Conservation (phyloP, 306 rosid genomes). For the Benincasa hispida region DNA sequence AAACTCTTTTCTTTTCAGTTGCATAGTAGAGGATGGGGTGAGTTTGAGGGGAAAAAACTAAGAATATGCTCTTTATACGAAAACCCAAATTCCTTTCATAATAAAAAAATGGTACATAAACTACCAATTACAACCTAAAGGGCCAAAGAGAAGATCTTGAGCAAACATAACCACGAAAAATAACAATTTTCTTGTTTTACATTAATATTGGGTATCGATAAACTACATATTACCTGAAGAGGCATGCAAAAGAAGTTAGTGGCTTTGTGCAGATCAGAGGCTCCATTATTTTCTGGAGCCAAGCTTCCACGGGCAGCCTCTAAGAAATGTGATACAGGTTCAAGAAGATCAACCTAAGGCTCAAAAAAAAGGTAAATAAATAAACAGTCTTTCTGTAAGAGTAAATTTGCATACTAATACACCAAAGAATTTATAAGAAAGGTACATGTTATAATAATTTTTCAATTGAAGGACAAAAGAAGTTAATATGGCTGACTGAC, state of each 20-base stretch:
- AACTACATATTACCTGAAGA: constrained; percentile 53
- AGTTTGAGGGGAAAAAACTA: not conserved
- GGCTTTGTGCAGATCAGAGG: constrained; percentile 53
- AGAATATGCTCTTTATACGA: not conserved
- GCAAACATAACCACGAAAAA: not conserved
- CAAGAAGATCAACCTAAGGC: constrained; percentile 88
- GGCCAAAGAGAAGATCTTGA: not conserved
- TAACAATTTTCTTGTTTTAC: not conserved
- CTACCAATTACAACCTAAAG: not conserved
- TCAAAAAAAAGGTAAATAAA: not conserved
- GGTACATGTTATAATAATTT: not conserved
- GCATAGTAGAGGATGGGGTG: not conserved
- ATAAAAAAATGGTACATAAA: not conserved
- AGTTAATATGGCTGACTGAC: not conserved
- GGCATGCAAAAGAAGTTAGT: constrained; percentile 68
- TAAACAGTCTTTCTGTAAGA: constrained; percentile 4
- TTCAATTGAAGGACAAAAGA: not conserved
- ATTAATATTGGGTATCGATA: not conserved
- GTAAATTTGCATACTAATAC: not conserved
- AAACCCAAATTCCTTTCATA: not conserved
- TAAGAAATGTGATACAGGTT: constrained; percentile 90
- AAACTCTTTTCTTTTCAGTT: not conserved
- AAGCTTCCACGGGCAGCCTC: constrained; percentile 72
- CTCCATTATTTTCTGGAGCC: constrained; percentile 33
- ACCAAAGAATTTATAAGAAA: not conserved